Evolutionary conservation across 768 basidiomycete species (phyloP).

Genomic region (Dictyophora rubrovolvata): DNA sequence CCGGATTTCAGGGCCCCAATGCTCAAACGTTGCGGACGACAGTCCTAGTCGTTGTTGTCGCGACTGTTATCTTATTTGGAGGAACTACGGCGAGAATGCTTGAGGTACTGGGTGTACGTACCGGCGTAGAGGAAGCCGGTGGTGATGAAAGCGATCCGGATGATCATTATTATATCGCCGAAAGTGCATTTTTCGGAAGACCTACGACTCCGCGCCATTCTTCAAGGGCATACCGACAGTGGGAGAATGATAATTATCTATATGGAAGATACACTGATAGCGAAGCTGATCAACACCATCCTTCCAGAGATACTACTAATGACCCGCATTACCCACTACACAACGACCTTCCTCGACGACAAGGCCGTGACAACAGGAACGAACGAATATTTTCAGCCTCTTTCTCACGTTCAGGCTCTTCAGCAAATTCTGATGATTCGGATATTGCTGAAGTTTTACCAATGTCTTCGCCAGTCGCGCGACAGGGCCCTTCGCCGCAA

Average conservation of each 20-base stretch:
- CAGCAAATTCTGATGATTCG: conserved; percentile 70
- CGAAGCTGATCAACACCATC: conserved; percentile 23
- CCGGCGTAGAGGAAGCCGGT: conserved; percentile 83
- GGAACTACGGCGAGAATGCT: conserved; percentile 97
- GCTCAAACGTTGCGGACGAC: conserved; percentile 87
- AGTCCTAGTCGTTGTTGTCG: conserved; percentile 89
- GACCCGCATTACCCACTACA: conserved; percentile 51
- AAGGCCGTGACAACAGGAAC: conserved; percentile 15
- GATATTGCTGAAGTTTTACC: conserved; percentile 70
- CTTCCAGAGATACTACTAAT: conserved; percentile 43
- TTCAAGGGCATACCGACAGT: not conserved
- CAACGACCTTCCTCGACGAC: conserved; percentile 14
- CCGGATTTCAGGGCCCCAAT: conserved; percentile 90
- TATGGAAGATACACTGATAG: conserved; percentile 26
- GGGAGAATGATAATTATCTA: conserved; percentile 21
- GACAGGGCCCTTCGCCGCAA: conserved; percentile 13
- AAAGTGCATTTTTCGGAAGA: conserved; percentile 9
- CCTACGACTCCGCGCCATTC: not conserved
- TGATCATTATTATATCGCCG: conserved; percentile 17
- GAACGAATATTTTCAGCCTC: conserved; percentile 49
- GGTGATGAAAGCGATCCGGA: conserved; percentile 38
- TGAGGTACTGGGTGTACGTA: conserved; percentile 90
- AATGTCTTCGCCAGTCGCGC: conserved; percentile 41
- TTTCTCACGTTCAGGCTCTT: conserved; percentile 18
- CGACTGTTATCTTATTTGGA: conserved; percentile 90